These are phyloP conservation scores for Apiotrichum siamense DNA, from an alignment of 1,284 basidiomycete species.

Conservation along the genomic window DNA sequence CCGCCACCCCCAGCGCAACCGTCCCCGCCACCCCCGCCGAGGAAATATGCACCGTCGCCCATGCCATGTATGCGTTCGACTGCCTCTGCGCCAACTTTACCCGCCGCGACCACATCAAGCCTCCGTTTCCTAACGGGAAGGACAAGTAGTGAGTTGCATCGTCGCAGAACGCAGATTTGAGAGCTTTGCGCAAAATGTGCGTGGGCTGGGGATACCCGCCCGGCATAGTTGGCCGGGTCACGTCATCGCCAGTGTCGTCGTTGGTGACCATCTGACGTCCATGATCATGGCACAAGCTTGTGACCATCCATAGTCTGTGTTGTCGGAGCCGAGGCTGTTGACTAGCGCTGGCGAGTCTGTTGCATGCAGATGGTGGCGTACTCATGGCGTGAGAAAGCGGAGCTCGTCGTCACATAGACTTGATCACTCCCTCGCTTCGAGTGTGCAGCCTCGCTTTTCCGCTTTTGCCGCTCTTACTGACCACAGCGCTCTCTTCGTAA, in stretches of 20 bases:
- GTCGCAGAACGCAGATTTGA: no score
- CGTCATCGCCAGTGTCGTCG: neutral
- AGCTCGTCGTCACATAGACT: no score
- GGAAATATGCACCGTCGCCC: constrained; percentile 36
- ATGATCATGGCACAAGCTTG: no score
- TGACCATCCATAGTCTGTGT: no score
- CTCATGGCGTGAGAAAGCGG: no score
- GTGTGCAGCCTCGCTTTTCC: no score
- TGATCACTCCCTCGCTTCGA: no score
- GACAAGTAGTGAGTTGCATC: constrained; percentile 28
- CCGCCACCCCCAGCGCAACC: constrained; percentile 13
- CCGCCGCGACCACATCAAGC: constrained; percentile 7
- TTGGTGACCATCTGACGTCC: no score
- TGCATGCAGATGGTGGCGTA: no score
- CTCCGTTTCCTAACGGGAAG: constrained; percentile 26
- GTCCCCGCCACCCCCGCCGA: constrained; percentile 11
- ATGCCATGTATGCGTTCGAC: constrained; percentile 52
- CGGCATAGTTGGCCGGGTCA: neutral
- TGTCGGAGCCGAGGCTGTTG: no score
- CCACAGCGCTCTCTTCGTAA: constrained; percentile 84
- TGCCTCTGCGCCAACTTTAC: constrained; percentile 47
- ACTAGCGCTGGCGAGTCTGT: no score
- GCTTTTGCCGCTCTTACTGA: neutral
- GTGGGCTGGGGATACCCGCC: no score
- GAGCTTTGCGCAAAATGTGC: neutral